These are phyloP conservation scores for Rosa rugosa DNA, from an alignment of 306 rosid species.

Conservation along the genomic window DNA sequence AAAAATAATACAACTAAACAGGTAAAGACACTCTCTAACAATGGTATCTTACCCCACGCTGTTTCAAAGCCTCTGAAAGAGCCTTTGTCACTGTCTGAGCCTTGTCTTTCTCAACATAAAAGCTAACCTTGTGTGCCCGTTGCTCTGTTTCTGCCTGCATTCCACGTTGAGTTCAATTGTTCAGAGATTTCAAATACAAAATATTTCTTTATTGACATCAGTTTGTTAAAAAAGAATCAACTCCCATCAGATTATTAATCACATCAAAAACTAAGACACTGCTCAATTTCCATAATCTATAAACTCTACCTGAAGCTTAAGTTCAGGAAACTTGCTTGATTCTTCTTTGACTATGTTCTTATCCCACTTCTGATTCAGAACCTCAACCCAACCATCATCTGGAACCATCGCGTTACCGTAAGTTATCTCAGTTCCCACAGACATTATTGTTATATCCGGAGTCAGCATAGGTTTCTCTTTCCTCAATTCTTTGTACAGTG, in stretches of 20 bases:
- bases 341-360: constrained; percentile 67
- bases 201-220: constrained; percentile 9
- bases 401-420: constrained; percentile 80
- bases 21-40: constrained; percentile 14
- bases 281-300: constrained; percentile 9
- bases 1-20: constrained; percentile 10
- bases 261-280: constrained; percentile 13
- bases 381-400: constrained; percentile 87
- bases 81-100: constrained; percentile 66
- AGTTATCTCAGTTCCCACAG: constrained; percentile 98
- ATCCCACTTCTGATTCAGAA: constrained; percentile 81
- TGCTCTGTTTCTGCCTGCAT: constrained; percentile 90
- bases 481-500: constrained; percentile 84
- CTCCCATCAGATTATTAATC: constrained; percentile 6
- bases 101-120: constrained; percentile 72
- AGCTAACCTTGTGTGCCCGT: constrained; percentile 89
- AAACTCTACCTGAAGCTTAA: constrained; percentile 71
- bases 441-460: constrained; percentile 90
- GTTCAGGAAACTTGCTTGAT: constrained; percentile 71
- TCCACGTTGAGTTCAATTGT: constrained; percentile 8
- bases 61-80: constrained; percentile 59
- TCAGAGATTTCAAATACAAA: constrained; percentile 22
- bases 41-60: constrained; percentile 62
- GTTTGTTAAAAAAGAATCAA: neutral
- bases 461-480: constrained; percentile 94